Conservation (phyloP, 208 protist species). For the Leishmania lainsoni region DNA sequence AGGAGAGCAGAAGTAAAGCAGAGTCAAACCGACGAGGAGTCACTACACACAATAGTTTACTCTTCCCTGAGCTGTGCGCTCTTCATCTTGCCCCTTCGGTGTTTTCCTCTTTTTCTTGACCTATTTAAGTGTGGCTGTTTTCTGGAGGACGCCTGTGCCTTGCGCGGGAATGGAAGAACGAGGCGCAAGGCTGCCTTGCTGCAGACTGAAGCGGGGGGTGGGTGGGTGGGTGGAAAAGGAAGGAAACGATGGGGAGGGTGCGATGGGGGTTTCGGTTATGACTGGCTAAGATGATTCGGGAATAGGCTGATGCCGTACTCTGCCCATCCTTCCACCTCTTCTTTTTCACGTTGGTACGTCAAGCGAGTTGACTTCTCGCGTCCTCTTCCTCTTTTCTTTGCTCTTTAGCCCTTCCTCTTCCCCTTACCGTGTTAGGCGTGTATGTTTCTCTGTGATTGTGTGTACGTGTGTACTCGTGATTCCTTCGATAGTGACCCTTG, state of each 20-base stretch:
- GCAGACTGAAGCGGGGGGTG: background rate
- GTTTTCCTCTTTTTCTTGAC: background rate
- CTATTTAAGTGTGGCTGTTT: background rate
- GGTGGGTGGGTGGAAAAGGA: background rate
- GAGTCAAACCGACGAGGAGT: background rate
- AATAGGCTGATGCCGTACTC: background rate
- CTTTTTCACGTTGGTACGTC: background rate
- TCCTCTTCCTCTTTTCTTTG: background rate
- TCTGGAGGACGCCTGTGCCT: background rate
- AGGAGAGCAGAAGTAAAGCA: background rate
- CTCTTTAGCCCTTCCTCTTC: background rate
- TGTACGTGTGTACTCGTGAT: background rate
- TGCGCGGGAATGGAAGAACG: background rate
- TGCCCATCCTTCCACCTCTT: background rate
- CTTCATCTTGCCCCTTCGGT: background rate
- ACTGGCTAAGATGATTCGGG: background rate
- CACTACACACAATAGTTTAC: background rate
- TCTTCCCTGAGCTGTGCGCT: background rate
- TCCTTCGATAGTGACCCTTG: background rate
- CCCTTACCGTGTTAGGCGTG: background rate
- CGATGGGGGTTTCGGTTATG: background rate
- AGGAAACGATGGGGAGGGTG: background rate
- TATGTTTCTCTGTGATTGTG: slow-evolving; percentile 3
- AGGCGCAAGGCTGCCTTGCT: background rate
- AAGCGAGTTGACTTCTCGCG: background rate